Evolutionary conservation across 1,284 basidiomycete species (phyloP).

Genomic region (Bondarzewia mesenterica): DNA sequence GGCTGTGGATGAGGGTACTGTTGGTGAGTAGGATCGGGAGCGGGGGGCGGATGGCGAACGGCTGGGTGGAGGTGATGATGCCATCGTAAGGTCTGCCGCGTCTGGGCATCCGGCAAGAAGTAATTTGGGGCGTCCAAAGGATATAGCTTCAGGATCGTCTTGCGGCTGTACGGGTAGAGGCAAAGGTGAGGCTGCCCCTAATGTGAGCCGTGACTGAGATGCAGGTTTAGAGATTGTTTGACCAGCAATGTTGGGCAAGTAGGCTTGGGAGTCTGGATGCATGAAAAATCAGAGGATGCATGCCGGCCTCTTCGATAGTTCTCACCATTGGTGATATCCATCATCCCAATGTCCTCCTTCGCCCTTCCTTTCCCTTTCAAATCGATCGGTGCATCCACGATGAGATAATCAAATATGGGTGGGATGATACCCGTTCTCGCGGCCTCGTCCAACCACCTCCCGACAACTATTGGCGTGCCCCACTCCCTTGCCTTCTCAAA

Average conservation of each 20-base stretch:
- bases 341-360: conserved; percentile 18
- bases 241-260: too few relatives aligned
- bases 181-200: too few relatives aligned
- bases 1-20: neutral
- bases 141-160: neutral
- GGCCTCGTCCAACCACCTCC: conserved; percentile 55
- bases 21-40: too few relatives aligned
- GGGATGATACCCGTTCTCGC: conserved; percentile 39
- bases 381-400: neutral
- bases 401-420: conserved; percentile 15
- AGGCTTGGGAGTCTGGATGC: neutral
- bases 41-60: neutral
- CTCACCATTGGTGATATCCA: conserved; percentile 28
- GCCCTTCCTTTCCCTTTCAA: conserved; percentile 9
- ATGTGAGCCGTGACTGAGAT: too few relatives aligned
- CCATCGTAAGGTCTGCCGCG: neutral
- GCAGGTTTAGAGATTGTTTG: too few relatives aligned
- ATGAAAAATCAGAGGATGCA: too few relatives aligned
- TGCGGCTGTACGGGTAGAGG: too few relatives aligned
- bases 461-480: conserved; percentile 52
- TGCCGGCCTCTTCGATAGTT: neutral
- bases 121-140: neutral
- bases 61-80: neutral
- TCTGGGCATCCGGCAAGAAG: neutral
- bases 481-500: conserved; percentile 68